Conservation (phyloP, 176 grass and related monocot genomes). For the Bothriochloa decipiens region DNA sequence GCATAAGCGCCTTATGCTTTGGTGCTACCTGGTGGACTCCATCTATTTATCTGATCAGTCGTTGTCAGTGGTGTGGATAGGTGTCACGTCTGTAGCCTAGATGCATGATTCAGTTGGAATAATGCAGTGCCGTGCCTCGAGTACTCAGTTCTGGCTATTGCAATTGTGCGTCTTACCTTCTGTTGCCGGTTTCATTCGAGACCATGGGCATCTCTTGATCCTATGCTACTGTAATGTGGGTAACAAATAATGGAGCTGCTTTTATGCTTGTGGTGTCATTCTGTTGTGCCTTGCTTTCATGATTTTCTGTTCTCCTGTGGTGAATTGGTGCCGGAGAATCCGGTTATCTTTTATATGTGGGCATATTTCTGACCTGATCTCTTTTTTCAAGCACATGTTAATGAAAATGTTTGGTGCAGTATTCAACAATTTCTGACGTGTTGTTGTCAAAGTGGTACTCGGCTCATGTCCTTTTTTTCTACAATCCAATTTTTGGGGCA, state of each 20-base stretch:
- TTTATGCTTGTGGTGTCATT: not conserved
- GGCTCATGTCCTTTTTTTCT: no score
- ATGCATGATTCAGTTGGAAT: constrained; percentile 38
- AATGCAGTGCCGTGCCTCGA: constrained; percentile 9
- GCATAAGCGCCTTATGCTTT: constrained; percentile 9
- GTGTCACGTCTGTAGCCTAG: constrained; percentile 14
- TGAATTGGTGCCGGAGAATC: not conserved
- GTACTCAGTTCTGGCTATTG: constrained; percentile 13
- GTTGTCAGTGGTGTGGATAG: constrained; percentile 1
- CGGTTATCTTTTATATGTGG: not conserved
- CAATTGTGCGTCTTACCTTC: not conserved
- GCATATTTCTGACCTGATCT: not conserved
- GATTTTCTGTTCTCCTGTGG: no score
- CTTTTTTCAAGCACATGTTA: not conserved
- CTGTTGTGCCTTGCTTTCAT: not conserved
- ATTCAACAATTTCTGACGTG: not conserved
- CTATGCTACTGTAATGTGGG: constrained; percentile 26
- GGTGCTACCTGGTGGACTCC: constrained; percentile 24
- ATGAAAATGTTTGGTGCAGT: not conserved
- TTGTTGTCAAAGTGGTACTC: not conserved
- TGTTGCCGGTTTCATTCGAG: not conserved
- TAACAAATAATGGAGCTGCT: constrained; percentile 32
- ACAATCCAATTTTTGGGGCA: no score
- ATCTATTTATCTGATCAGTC: constrained; percentile 6
- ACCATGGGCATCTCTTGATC: constrained; percentile 11